These are phyloP conservation scores for Bruguiera parviflora DNA, from an alignment of 345 rosid genomes.

Conservation along the genomic window DNA sequence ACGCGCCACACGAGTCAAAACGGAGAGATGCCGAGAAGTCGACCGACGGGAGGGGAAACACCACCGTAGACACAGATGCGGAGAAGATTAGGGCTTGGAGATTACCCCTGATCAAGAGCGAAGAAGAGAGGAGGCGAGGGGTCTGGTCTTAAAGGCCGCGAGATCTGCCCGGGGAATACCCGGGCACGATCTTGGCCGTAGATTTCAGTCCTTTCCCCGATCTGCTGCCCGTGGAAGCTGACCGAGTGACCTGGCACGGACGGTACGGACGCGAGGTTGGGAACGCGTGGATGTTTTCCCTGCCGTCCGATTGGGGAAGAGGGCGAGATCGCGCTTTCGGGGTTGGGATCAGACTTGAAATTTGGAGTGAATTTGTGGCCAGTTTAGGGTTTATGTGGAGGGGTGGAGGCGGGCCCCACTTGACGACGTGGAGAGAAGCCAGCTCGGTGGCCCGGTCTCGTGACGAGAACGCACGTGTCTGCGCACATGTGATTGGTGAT, in stretches of 20 bases:
- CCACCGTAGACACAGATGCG: background rate
- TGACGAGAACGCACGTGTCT: slow-evolving; percentile 27
- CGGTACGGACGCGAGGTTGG: slow-evolving; percentile 24
- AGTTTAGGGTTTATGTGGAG: slow-evolving; percentile 34
- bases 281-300: slow-evolving; percentile 13
- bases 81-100: slow-evolving; percentile 28
- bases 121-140: slow-evolving; percentile 34
- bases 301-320: slow-evolving; percentile 26
- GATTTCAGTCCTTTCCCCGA: background rate
- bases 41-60: too few relatives aligned
- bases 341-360: slow-evolving; percentile 23
- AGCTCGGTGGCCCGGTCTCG: slow-evolving; percentile 27
- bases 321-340: slow-evolving; percentile 1
- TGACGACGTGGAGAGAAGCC: slow-evolving; percentile 43
- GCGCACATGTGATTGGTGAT: slow-evolving; percentile 34
- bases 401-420: slow-evolving; percentile 17
- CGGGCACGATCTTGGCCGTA: slow-evolving; percentile 39
- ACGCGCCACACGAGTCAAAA: slow-evolving; percentile 37
- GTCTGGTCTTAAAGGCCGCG: slow-evolving; percentile 49
- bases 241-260: slow-evolving; percentile 47
- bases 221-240: slow-evolving; percentile 29
- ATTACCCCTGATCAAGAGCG: slow-evolving; percentile 40
- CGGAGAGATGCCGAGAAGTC: background rate
- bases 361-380: slow-evolving; percentile 44
- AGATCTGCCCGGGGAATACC: slow-evolving; percentile 44